Conservation (phyloP, 495 filamentous ascomycete species). For the Penicillium tannophilum region DNA sequence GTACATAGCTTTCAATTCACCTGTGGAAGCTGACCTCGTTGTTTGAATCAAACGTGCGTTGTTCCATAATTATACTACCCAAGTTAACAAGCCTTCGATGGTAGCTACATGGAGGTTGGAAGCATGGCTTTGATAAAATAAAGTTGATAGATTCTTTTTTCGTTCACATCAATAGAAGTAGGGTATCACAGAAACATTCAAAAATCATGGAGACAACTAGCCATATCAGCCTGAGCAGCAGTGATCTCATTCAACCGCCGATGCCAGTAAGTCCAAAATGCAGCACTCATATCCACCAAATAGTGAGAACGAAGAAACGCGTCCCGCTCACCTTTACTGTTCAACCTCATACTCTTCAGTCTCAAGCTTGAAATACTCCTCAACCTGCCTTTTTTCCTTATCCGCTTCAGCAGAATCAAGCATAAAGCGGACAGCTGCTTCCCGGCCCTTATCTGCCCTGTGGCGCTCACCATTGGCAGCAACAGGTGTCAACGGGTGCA, state of each 20-base stretch:
- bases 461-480: slow-evolving; percentile 49
- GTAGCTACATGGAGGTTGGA: neutral
- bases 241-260: neutral
- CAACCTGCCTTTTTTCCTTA: slow-evolving; percentile 67
- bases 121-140: neutral
- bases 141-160: neutral
- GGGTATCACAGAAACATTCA: slow-evolving; percentile 10
- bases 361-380: slow-evolving; percentile 70
- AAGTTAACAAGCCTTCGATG: neutral
- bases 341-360: slow-evolving; percentile 66
- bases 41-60: neutral
- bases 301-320: neutral
- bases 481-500: slow-evolving; percentile 38
- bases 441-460: slow-evolving; percentile 57
- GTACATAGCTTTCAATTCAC: slow-evolving; percentile 33
- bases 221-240: neutral
- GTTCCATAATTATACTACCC: neutral
- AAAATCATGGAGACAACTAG: neutral
- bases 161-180: slow-evolving; percentile 4
- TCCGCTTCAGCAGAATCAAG: slow-evolving; percentile 77
- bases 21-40: slow-evolving; percentile 22
- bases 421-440: slow-evolving; percentile 88
- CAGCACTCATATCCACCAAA: neutral
- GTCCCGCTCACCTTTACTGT: slow-evolving; percentile 16
- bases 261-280: neutral